Evolutionary conservation across 176 grass and related monocot genomes (phyloP).

Genomic region (Urochloa ruziziensis): DNA sequence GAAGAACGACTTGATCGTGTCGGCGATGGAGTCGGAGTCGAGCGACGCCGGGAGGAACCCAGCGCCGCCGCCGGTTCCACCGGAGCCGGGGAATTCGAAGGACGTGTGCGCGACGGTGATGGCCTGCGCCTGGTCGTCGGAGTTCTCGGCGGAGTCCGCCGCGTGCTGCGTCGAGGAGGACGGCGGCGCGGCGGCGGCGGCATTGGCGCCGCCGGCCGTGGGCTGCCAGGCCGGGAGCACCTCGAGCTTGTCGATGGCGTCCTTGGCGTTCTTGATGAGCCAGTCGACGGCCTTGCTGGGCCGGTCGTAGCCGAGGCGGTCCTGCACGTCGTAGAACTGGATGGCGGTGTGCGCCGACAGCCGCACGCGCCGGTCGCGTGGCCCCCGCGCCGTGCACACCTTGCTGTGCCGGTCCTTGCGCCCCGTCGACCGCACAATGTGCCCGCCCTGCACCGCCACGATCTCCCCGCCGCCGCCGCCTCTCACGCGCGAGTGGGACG

Average conservation of each 20-base stretch:
- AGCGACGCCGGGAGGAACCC: conserved; percentile 80
- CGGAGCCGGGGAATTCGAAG: conserved; percentile 42
- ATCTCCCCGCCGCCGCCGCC: conserved; percentile 68
- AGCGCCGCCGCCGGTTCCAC: background rate
- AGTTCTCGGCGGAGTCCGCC: conserved; percentile 45
- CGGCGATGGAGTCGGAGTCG: conserved; percentile 87
- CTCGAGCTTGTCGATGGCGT: conserved; percentile 82
- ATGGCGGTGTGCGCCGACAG: conserved; percentile 95
- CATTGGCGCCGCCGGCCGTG: conserved; percentile 35
- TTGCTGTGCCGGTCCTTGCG: conserved; percentile 98
- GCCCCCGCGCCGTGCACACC: conserved; percentile 88
- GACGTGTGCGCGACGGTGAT: conserved; percentile 53
- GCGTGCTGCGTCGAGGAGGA: conserved; percentile 43
- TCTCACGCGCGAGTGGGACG: conserved; percentile 39
- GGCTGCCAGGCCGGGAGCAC: conserved; percentile 78
- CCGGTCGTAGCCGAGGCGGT: conserved; percentile 93
- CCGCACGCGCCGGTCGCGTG: conserved; percentile 77
- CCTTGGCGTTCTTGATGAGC: conserved; percentile 97
- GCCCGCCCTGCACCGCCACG: conserved; percentile 87
- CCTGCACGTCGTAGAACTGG: conserved; percentile 98
- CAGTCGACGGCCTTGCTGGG: conserved; percentile 98
- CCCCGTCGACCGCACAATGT: conserved; percentile 92
- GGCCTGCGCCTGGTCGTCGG: conserved; percentile 54
- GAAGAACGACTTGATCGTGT: conserved; percentile 99
- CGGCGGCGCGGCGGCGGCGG: conserved; percentile 27